Base-by-base conservation (phyloP, 177 flowering plant genomes). In the Vitis hybrid region DNA sequence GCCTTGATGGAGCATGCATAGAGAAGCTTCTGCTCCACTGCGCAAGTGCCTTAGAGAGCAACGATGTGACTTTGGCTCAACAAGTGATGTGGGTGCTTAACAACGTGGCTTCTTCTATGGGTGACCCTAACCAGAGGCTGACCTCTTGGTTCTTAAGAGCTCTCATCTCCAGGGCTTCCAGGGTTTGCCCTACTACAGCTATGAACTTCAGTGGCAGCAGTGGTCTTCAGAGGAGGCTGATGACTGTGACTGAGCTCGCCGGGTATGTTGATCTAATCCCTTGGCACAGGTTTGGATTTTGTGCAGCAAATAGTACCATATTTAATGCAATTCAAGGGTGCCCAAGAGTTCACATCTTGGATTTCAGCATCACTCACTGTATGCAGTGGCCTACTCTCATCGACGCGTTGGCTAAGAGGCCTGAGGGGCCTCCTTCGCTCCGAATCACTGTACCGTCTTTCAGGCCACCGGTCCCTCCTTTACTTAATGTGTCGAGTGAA, bases 1-100 rank as follows among this genome's bases (percentile, higher is more conserved):
- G 77, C 80, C 85, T 91, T 11, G 92, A 91, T 56, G 97, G 89
- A 19, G 88, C 89, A 11, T 88, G 94, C 74, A 83, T 88, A 32
- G 94, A 91, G 82, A 87, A 91, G 88, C 91, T 91, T 68, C 78
- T 91, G 13, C 79, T 88, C 52, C 97, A 91, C 78, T 91, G 94
- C 24, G 94, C 90, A 16, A 80, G 83, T 69, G 97, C 97, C 68
- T 73, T 91, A 1, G 97, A 91, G 64, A 80, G 66, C 70, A 81
- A 87, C 59, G 97, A 91, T 40, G 88, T 81, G 14, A 91, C 94
- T 60, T 74, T 87, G 63, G 94, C 97, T 49, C 97, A 91, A 72
- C 97, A 91, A 73, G 92, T 91, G 48, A 89, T 89, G 94, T 91
- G 97, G 97, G 94, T 91, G 4, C 94, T 91, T 68, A 91, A 91